A percentile compares a stretch with the other conserved stretches of the same genome.
These are phyloP conservation scores for Mortierella antarctica DNA, from an alignment of 192 early-diverging fungal genomes.

Conservation along the genomic window DNA sequence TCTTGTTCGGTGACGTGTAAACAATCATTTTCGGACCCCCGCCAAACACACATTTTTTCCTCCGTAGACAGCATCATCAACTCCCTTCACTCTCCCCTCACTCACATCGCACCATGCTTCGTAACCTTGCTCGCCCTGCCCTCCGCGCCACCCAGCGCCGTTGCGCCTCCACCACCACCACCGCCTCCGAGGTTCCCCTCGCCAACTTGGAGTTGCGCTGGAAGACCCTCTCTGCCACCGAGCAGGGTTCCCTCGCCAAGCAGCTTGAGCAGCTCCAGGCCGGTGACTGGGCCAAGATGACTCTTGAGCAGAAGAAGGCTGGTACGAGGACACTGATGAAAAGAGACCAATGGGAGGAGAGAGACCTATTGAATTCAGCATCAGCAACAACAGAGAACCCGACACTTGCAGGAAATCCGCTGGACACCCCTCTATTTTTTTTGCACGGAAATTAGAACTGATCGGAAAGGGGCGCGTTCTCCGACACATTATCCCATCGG, in stretches of 20 bases:
- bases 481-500: too few species aligned
- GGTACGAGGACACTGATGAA: conserved; percentile 57
- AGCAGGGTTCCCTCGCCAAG: conserved; percentile 86
- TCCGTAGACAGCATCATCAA: background rate
- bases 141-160: conserved; percentile 58
- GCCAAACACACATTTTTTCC: conserved; percentile 10
- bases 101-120: conserved; percentile 62
- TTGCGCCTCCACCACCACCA: conserved; percentile 55
- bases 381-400: too few species aligned
- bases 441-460: too few species aligned
- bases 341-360: too few species aligned
- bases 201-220: conserved; percentile 66
- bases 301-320: conserved; percentile 95
- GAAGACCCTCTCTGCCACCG: conserved; percentile 76
- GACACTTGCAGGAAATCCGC: too few species aligned
- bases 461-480: too few species aligned
- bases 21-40: background rate
- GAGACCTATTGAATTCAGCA: too few species aligned
- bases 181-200: conserved; percentile 58
- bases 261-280: conserved; percentile 87
- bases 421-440: too few species aligned
- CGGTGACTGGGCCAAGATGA: conserved; percentile 94
- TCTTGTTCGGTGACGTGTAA: background rate
- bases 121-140: conserved; percentile 66
- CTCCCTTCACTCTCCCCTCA: conserved; percentile 19